Evolutionary conservation across 2,329 filamentous ascomycete genomes (phyloP).

Genomic region (Penicillium sp.): DNA sequence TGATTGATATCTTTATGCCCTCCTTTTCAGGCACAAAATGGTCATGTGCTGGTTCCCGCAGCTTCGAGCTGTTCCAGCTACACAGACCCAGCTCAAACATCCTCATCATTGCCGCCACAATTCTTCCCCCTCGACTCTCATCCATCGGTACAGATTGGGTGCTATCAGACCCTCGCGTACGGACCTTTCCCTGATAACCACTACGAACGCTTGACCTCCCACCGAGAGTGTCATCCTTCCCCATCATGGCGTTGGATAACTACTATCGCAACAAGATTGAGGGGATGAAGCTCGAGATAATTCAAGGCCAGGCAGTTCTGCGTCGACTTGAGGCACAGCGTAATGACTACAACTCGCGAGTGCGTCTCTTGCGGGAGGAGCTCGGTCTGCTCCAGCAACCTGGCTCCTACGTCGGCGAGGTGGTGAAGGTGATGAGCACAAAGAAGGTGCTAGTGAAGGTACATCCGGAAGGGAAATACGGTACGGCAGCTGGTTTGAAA

Average conservation of each 20-base stretch:
- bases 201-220: constrained; percentile 7
- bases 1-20: constrained; percentile 12
- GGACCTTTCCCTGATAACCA: neutral
- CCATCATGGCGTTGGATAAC: constrained; percentile 91
- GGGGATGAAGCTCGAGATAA: constrained; percentile 99
- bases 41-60: constrained; percentile 16
- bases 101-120: constrained; percentile 5
- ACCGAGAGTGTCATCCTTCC: constrained; percentile 24
- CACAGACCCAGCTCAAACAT: constrained; percentile 4
- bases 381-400: constrained; percentile 94
- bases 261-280: constrained; percentile 99
- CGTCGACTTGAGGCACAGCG: constrained; percentile 94
- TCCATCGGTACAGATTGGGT: neutral
- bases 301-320: constrained; percentile 94
- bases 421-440: constrained; percentile 99
- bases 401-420: constrained; percentile 96
- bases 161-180: neutral
- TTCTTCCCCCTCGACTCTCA: neutral
- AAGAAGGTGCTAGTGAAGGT: constrained; percentile 99
- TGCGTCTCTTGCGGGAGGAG: constrained; percentile 91
- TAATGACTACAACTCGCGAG: constrained; percentile 98
- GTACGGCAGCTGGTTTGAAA: constrained; percentile 51
- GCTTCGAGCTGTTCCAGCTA: constrained; percentile 17
- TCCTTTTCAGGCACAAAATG: constrained; percentile 1
- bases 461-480: constrained; percentile 99